Conservation (phyloP, 305 asterid species). For the Fraxinus xanthoxyloides region DNA sequence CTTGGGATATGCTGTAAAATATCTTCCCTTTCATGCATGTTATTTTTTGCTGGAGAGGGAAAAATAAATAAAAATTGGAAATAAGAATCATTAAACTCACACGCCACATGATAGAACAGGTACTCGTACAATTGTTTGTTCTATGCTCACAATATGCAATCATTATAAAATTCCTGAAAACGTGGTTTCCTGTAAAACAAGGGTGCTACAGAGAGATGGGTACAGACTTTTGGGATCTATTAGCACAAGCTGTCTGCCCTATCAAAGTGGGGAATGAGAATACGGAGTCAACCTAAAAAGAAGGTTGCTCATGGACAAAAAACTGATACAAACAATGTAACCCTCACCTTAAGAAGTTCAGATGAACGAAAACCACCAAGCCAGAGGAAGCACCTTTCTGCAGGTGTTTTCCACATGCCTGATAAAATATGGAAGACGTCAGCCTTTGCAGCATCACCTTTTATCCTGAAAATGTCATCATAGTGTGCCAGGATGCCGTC, state of each 20-base stretch:
- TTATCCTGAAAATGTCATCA: conserved; percentile 62
- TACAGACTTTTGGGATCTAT: not conserved
- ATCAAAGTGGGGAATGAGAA: not conserved
- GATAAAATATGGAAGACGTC: conserved; percentile 69
- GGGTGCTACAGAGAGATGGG: not conserved
- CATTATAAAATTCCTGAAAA: not conserved
- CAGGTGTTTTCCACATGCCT: conserved; percentile 78
- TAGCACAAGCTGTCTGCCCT: not conserved
- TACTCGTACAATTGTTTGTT: not conserved
- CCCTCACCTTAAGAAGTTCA: conserved; percentile 60
- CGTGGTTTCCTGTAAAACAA: not conserved
- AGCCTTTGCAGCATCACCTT: conserved; percentile 67
- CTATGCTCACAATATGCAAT: not conserved
- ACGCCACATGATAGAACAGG: not conserved
- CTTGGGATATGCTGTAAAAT: not conserved
- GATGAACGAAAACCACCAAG: conserved; percentile 74
- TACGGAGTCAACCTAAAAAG: not conserved
- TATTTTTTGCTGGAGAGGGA: not conserved
- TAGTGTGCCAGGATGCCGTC: conserved; percentile 56
- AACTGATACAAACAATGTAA: not conserved
- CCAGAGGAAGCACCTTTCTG: conserved; percentile 74
- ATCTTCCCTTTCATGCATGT: not conserved
- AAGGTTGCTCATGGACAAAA: not conserved
- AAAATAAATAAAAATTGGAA: not conserved
- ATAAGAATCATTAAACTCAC: not conserved